Percentiles rank a stretch among this genome's conserved stretches.
These are phyloP conservation scores for Colletotrichum sp. DNA, from an alignment of 2,329 filamentous ascomycete genomes.

Conservation along the genomic window DNA sequence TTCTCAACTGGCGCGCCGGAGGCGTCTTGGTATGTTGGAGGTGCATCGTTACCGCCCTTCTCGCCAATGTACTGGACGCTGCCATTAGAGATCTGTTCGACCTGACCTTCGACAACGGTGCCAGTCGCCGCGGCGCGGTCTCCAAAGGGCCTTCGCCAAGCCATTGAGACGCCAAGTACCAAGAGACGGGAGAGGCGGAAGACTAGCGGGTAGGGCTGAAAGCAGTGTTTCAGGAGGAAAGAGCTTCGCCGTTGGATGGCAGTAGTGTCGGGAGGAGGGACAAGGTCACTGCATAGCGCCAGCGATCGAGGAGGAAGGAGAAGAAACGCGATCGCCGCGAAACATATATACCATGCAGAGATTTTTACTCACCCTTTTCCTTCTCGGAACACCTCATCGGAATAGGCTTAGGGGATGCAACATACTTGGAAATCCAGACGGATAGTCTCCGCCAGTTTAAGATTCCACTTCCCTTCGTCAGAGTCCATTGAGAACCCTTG, in stretches of 20 bases:
- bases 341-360: not conserved
- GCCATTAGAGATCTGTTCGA: not conserved
- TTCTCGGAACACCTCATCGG: not conserved
- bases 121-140: not conserved
- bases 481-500: not conserved
- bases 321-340: not conserved
- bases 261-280: not conserved
- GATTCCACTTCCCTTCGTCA: not conserved
- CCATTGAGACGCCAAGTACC: not conserved
- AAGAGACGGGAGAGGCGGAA: not conserved
- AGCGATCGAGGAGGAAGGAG: not conserved
- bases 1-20: conserved; percentile 64
- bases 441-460: not conserved
- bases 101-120: not conserved
- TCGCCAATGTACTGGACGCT: conserved; percentile 4
- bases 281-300: not conserved
- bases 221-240: not conserved
- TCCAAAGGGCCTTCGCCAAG: conserved; percentile 1
- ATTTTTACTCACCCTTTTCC: not conserved
- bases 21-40: conserved; percentile 21
- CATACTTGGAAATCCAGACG: not conserved
- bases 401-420: not conserved
- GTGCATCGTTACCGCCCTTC: conserved; percentile 14
- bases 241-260: not conserved
- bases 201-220: not conserved